A percentile compares a stretch with the other conserved stretches of the same genome.
Conservation (phyloP, 75 land plant genomes). For the Cryptomeria japonica region DNA sequence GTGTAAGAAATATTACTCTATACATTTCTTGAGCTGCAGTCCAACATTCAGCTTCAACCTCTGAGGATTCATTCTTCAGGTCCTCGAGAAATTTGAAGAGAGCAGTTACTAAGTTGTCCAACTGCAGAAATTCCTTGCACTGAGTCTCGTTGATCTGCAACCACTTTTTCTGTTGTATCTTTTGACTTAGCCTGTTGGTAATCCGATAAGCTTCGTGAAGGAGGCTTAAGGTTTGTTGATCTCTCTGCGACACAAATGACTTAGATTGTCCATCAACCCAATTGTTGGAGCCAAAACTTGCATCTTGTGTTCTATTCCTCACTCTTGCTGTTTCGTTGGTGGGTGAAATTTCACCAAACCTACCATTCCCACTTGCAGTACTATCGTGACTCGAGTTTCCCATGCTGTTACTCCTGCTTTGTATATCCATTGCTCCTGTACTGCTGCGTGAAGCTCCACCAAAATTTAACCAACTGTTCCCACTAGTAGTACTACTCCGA, state of each 20-base stretch:
- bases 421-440: not conserved
- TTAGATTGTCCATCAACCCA: not conserved
- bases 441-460: not conserved
- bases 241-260: not conserved
- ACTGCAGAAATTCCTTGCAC: not conserved
- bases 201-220: not conserved
- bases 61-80: not conserved
- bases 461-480: not conserved
- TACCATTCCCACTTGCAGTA: not conserved
- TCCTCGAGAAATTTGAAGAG: not conserved
- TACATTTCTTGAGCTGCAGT: constrained; percentile 1
- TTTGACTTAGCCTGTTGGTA: not conserved
- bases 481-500: not conserved
- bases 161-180: not conserved
- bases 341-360: not conserved
- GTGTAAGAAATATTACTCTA: not conserved
- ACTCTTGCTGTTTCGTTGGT: not conserved
- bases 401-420: not conserved
- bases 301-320: not conserved
- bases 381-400: not conserved
- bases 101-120: not conserved
- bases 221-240: not conserved
- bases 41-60: not conserved
- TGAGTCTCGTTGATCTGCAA: not conserved
- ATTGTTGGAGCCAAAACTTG: not conserved